Evolutionary conservation across 495 filamentous ascomycete species (phyloP), one percentile per base, ranked within the genome.

Genomic region (Xylaria intraflava): DNA sequence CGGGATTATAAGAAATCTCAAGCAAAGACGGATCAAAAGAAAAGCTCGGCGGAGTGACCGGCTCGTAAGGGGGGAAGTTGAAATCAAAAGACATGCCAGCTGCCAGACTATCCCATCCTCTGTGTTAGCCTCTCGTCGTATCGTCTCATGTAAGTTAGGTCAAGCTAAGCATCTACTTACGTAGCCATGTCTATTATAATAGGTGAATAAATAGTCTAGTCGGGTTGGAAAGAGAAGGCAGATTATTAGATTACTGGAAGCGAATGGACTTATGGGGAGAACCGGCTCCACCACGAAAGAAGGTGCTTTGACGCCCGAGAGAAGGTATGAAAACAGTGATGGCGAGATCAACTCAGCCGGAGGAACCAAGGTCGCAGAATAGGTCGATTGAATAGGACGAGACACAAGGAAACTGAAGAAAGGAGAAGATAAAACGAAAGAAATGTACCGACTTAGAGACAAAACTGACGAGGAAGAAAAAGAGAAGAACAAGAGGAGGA

Each of bases 21-120:
- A 73, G 75, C 36, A 75, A 72, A 56, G 75, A 74, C 46, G 78
- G 70, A 33, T 78, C 78, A 71, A 79, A 79, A 49, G 72, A 68
- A 63, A 78, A 79, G 65, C 68, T 74, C 64, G 75, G 74, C 49
- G 74, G 73, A 20, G 74, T 73, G 55, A 57, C 61, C 36, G 74
- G 69, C 60, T 73, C 73, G 70, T 69, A 75, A 56, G 68, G 62
- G 27, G 72, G 67, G 59, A 74, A 77, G 53, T 63, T 69, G 64
- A 76, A 80, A 65, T 80, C 77, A 49, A 78, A 78, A 46, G 73
- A 64, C 65, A 77, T 69, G 69, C 69, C 73, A 68, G 64, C 69
- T 73, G 63, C 73, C 68, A 76, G 72, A 75, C 74, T 77, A 40
- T 31, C 46, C 22, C 11, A 6, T 9, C 46, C 30, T 8, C 31